A percentile compares a stretch with the other conserved stretches of the same genome.
Evolutionary conservation across 768 basidiomycete species (phyloP).

Genomic region (Russula sp.): DNA sequence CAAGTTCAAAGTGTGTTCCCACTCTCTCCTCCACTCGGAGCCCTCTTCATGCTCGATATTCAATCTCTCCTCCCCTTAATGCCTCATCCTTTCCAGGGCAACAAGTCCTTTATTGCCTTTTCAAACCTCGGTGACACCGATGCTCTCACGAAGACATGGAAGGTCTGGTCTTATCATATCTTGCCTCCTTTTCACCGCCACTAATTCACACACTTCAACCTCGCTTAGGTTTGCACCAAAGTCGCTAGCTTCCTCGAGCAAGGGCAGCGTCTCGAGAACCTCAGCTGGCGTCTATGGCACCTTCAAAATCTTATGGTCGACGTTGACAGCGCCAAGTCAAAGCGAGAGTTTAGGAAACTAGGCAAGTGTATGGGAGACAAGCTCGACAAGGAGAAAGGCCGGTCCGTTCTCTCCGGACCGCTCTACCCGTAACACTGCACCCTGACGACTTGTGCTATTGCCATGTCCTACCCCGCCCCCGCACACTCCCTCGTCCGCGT

Average conservation of each 20-base stretch:
- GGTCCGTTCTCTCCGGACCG: conserved; percentile 43
- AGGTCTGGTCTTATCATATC: conserved; percentile 40
- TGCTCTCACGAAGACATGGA: conserved; percentile 86
- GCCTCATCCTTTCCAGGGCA: conserved; percentile 47
- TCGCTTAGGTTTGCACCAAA: conserved; percentile 73
- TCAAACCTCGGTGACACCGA: conserved; percentile 82
- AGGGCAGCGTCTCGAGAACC: conserved; percentile 85
- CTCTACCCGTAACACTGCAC: conserved; percentile 13
- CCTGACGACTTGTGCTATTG: neutral
- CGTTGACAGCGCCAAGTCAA: conserved; percentile 80
- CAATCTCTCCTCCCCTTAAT: conserved; percentile 25
- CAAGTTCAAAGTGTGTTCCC: conserved; percentile 66
- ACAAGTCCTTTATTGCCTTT: conserved; percentile 93
- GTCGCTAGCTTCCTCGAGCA: conserved; percentile 88
- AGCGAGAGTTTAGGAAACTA: conserved; percentile 86
- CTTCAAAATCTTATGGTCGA: conserved; percentile 89
- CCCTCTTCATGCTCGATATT: conserved; percentile 15
- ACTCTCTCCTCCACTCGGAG: neutral
- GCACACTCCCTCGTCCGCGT: no score
- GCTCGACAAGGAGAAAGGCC: conserved; percentile 87
- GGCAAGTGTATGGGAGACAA: conserved; percentile 88
- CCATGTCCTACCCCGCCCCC: no score
- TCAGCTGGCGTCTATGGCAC: conserved; percentile 91
- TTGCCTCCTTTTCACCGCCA: neutral
- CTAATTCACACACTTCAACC: neutral